Percentiles rank a stretch among this genome's conserved stretches.
phyloP scores from a whole-genome alignment of 345 rosid genomes.

The Populus simonii region DNA sequence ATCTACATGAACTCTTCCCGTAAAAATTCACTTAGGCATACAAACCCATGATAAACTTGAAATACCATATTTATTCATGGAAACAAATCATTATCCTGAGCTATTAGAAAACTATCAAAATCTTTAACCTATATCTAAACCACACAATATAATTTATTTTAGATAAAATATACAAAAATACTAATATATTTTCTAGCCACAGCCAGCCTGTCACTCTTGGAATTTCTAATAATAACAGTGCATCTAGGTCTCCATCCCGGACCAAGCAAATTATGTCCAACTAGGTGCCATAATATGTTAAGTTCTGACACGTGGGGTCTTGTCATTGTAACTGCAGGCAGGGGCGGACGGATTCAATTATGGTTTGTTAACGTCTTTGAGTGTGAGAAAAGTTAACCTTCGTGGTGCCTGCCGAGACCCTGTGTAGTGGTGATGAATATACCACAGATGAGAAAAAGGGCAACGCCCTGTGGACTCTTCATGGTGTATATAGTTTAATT shows the following conservation, averaged over 20 bases:
- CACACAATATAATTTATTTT: too few species aligned
- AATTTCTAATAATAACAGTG: too few species aligned
- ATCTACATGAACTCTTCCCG: rapidly evolving
- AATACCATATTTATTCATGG: rapidly evolving
- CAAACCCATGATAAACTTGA: rapidly evolving
- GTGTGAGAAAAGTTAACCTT: slow-evolving; percentile 20
- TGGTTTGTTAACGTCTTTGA: slow-evolving; percentile 48
- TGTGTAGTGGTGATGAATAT: neutral
- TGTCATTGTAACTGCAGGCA: slow-evolving; percentile 63
- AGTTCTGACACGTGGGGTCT: slow-evolving; percentile 60
- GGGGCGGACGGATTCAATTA: slow-evolving; percentile 76
- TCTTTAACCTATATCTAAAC: rapidly evolving
- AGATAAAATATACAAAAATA: rapidly evolving
- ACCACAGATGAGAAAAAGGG: slow-evolving; percentile 16
- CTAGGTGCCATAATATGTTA: neutral
- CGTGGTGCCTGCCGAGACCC: neutral
- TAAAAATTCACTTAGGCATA: too few species aligned
- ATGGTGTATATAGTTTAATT: too few species aligned
- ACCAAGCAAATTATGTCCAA: too few species aligned
- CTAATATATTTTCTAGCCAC: rapidly evolving
- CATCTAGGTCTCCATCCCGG: too few species aligned
- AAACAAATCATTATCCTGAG: rapidly evolving
- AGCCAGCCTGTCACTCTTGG: rapidly evolving
- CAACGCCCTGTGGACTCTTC: too few species aligned
- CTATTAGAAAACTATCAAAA: rapidly evolving